Percentiles rank a stretch among this genome's conserved stretches.
Conservation (phyloP, 2,329 filamentous ascomycete genomes). For the Monosporascus cannonballus region DNA sequence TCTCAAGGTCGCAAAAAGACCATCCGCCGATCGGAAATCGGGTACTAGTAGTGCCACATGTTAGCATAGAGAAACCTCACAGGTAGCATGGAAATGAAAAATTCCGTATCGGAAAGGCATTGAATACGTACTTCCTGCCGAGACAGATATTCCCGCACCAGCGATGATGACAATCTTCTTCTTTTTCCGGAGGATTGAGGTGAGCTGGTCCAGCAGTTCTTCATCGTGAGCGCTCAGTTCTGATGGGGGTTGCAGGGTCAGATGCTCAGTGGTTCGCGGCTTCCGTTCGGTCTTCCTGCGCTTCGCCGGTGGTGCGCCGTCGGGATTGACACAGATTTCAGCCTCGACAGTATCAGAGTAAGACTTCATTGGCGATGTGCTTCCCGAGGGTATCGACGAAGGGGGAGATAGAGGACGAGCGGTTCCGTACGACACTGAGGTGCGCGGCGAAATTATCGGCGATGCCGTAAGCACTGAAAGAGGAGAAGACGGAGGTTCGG, state of each 20-base stretch:
- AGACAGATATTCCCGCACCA: constrained; percentile 93
- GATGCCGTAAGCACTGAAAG: constrained; percentile 49
- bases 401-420: constrained; percentile 49
- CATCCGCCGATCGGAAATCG: constrained; percentile 88
- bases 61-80: constrained; percentile 15
- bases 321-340: constrained; percentile 36
- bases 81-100: background rate
- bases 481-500: constrained; percentile 44
- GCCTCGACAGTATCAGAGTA: constrained; percentile 31
- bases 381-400: constrained; percentile 40
- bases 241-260: constrained; percentile 58
- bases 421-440: constrained; percentile 27
- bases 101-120: background rate
- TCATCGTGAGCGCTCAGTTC: constrained; percentile 43
- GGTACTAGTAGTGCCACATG: constrained; percentile 54
- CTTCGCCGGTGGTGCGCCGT: constrained; percentile 67
- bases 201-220: constrained; percentile 63
- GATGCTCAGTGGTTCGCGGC: constrained; percentile 71
- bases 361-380: constrained; percentile 44
- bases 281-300: constrained; percentile 59
- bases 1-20: constrained; percentile 80
- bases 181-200: constrained; percentile 74
- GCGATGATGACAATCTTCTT: constrained; percentile 97
- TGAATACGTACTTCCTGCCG: constrained; percentile 61
- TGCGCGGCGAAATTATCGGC: constrained; percentile 42